A percentile compares a stretch with the other conserved stretches of the same genome.
These are phyloP conservation scores for Pezicula rhizophila DNA, from an alignment of 2,329 filamentous ascomycete species.

Conservation along the genomic window DNA sequence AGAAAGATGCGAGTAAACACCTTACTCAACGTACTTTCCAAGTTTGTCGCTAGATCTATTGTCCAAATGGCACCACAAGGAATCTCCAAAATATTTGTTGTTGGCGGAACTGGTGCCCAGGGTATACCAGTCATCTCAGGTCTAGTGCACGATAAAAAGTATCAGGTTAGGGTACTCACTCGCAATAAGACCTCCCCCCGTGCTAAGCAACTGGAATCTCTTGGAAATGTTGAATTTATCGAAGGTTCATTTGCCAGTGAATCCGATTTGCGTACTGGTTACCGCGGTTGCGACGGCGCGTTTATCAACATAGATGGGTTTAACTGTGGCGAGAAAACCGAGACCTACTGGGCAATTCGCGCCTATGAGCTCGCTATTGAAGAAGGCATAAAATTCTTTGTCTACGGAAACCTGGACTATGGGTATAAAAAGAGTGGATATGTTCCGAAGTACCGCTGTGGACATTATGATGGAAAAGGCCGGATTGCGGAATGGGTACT, in stretches of 20 bases:
- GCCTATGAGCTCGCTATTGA: slow-evolving; percentile 37
- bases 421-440: too few species aligned
- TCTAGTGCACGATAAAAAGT: slow-evolving; percentile 35
- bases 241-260: slow-evolving; percentile 43
- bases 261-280: slow-evolving; percentile 35
- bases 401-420: too few species aligned
- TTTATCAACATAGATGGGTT: slow-evolving; percentile 51
- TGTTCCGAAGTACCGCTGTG: too few species aligned
- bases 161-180: slow-evolving; percentile 41
- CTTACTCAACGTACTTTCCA: too few species aligned
- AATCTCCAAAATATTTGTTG: slow-evolving; percentile 28
- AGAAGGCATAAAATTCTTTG: slow-evolving; percentile 36
- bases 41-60: too few species aligned
- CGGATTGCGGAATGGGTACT: too few species aligned
- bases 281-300: slow-evolving; percentile 39
- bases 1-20: too few species aligned
- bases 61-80: too few species aligned
- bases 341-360: slow-evolving; percentile 42
- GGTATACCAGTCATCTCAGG: slow-evolving; percentile 41
- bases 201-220: slow-evolving; percentile 34
- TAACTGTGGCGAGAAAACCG: slow-evolving; percentile 45
- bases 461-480: too few species aligned
- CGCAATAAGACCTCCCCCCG: slow-evolving; percentile 36
- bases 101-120: slow-evolving; percentile 47
- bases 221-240: slow-evolving; percentile 41